Percentiles rank a stretch among this genome's conserved stretches.
Evolutionary conservation across 352 stramenopile genomes (phyloP).

Genomic region (Globisporangium takayamanum): DNA sequence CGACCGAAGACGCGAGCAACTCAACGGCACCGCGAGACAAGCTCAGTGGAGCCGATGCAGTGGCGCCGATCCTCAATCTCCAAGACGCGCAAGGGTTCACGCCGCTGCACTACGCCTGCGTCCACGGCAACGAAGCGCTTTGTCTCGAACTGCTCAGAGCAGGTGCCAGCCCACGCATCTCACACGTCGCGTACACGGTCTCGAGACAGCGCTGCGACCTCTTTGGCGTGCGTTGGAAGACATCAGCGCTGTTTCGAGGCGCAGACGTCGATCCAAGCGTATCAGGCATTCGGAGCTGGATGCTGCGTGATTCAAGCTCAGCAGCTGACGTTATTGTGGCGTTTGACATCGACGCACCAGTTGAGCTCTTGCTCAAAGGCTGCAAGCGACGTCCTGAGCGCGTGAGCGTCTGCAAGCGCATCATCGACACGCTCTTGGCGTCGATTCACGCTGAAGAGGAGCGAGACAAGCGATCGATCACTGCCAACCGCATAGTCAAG

Average conservation of each 20-base stretch:
- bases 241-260: conserved; percentile 2
- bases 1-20: conserved; percentile 5
- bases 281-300: conserved; percentile 2
- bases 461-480: neutral
- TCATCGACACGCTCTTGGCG: conserved; percentile 6
- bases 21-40: neutral
- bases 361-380: conserved; percentile 20
- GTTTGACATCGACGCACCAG: conserved; percentile 22
- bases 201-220: conserved; percentile 12
- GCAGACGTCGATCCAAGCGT: conserved; percentile 4
- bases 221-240: conserved; percentile 31
- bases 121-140: conserved; percentile 21
- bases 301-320: neutral
- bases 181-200: conserved; percentile 16
- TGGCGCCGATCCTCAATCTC: conserved; percentile 2
- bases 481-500: conserved; percentile 14
- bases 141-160: conserved; percentile 27
- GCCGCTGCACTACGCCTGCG: conserved; percentile 48
- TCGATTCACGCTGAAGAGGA: neutral
- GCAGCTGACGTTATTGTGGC: neutral
- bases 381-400: conserved; percentile 6
- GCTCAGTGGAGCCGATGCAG: neutral
- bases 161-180: conserved; percentile 24
- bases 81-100: conserved; percentile 54
- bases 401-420: conserved; percentile 13